phyloP scores from a whole-genome alignment of 2,329 filamentous ascomycete genomes.

The Neophaeococcomyces aloes region DNA sequence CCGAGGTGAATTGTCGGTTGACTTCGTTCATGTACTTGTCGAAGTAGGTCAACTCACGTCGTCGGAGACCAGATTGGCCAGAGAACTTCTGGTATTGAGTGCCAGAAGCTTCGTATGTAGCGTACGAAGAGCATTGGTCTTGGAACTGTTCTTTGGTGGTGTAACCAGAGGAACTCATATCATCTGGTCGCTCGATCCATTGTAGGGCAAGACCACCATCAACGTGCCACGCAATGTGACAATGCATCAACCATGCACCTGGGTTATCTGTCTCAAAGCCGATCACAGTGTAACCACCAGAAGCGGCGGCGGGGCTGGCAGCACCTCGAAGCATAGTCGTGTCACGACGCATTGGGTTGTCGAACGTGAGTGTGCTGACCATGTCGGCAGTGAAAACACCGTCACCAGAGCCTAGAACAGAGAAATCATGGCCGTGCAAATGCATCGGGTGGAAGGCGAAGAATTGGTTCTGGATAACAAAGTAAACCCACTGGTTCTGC shows the following conservation, averaged over 20 bases:
- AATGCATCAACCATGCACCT: constrained; percentile 63
- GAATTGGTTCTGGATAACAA: constrained; percentile 36
- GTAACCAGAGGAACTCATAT: constrained; percentile 11
- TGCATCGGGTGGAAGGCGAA: constrained; percentile 26
- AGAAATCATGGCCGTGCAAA: constrained; percentile 25
- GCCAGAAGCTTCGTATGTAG: not conserved
- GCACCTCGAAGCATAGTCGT: constrained; percentile 55
- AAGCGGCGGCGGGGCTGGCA: constrained; percentile 24
- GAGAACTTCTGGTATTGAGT: constrained; percentile 3
- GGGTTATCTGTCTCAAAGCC: constrained; percentile 36
- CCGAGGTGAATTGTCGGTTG: constrained; percentile 3
- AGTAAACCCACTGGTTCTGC: constrained; percentile 31
- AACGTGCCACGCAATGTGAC: constrained; percentile 72
- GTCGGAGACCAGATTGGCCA: constrained; percentile 13
- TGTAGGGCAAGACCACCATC: constrained; percentile 52
- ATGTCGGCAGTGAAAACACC: constrained; percentile 32
- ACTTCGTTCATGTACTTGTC: constrained; percentile 7
- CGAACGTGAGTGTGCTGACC: constrained; percentile 50
- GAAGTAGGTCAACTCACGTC: constrained; percentile 10
- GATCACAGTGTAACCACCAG: constrained; percentile 49
- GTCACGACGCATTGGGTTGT: constrained; percentile 56
- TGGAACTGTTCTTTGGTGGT: constrained; percentile 7
- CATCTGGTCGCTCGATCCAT: constrained; percentile 17
- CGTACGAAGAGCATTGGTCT: constrained; percentile 3
- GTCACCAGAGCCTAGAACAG: constrained; percentile 47